Evolutionary conservation across 768 basidiomycete genomes (phyloP).

Genomic region (Rhodotorula paludigena): DNA sequence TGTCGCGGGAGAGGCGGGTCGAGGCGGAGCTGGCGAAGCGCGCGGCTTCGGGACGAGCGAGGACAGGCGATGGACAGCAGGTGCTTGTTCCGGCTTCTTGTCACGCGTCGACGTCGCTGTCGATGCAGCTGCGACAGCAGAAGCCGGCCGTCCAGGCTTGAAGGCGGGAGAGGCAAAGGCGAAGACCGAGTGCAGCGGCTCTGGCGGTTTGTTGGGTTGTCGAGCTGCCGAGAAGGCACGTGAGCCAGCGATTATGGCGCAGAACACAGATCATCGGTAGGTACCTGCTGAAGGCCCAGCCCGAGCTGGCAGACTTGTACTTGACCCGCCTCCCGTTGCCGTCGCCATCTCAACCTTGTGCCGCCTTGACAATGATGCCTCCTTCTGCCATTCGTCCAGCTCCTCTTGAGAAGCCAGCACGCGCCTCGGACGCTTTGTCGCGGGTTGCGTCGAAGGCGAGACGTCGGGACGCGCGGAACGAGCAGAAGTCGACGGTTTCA

Average conservation of each 20-base stretch:
- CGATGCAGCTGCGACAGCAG: no score
- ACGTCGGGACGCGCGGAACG: background rate
- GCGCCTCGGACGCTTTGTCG: slow-evolving; percentile 2
- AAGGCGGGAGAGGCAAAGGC: slow-evolving; percentile 1
- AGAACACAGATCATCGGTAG: background rate
- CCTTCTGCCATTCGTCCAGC: background rate
- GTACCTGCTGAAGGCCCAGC: background rate
- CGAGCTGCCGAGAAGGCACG: background rate
- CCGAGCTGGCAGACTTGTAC: no score
- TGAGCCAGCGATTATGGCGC: background rate
- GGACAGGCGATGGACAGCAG: background rate
- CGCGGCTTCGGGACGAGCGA: background rate
- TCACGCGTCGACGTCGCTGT: background rate
- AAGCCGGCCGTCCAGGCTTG: background rate
- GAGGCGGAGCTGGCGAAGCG: background rate
- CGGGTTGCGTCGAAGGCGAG: background rate
- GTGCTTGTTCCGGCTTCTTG: background rate
- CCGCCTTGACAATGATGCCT: background rate
- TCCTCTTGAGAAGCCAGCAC: background rate
- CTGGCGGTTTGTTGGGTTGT: no score
- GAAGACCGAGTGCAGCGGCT: background rate
- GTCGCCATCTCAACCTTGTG: background rate
- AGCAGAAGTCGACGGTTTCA: no score
- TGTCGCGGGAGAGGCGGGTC: background rate
- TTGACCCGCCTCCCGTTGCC: no score